Evolutionary conservation across 306 rosid species (phyloP), one percentile per base, ranked within the genome.

Genomic region (Begonia masoniana): DNA sequence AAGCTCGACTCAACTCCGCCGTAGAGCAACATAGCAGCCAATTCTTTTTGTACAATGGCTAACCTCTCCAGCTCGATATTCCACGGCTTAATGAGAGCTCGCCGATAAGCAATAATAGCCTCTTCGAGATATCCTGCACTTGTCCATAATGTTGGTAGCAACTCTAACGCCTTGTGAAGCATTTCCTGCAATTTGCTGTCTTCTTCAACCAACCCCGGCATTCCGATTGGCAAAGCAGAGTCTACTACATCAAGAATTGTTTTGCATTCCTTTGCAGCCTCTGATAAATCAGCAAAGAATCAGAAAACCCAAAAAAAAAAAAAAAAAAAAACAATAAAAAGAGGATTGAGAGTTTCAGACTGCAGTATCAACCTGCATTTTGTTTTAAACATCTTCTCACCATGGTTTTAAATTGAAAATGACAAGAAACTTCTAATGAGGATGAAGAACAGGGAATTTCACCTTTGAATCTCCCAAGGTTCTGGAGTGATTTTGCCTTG

Each of bases 131-230:
- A 70, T 4, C 92, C 86, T 15, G 86, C 94, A 51, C 68, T 71
- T 51, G 66, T 79, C 96, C 94, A 91, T 53, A 86, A 58, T 31
- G 57, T 31, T 15, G 94, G 99, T 17, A 83, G 96, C 76, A 91
- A 67, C 70, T 86, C 94, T 66, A 83, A 66, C 62, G 94, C 86
- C 73, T 45, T 74, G 70, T 78, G 94, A 69, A 86, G 67, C 80
- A 83, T 81, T 58, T 86, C 99, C 62, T 73, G 84, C 78, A 91
- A 77, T 74, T 91, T 91, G 72, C 92, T 83, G 63, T 81, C 88
- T 60, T 79, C 84, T 13, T 82, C 79, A 47, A 75, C 62, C 52
- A 71, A 72, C 55, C 67, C 86, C 0, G 79, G 71, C 79, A 83
- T 76, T 75, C 99, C 99, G 54, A 71, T 59, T 26, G 99, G 84